Evolutionary conservation across 2,329 filamentous ascomycete species (phyloP).

Genomic region (Aspergillus unguis): DNA sequence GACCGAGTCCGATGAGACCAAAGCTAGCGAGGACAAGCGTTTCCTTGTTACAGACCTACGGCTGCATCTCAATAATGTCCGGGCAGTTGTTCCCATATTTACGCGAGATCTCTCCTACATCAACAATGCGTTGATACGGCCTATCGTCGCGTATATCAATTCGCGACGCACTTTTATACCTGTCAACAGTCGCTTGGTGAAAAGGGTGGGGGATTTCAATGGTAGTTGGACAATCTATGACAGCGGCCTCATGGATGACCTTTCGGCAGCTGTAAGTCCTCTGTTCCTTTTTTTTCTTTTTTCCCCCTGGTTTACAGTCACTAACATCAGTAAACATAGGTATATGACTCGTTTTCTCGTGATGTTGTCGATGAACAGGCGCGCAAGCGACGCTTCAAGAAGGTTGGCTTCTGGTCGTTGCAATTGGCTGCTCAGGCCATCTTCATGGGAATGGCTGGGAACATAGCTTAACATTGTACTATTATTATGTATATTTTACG

Average conservation of each 20-base stretch:
- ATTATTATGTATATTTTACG: slow-evolving; percentile 17
- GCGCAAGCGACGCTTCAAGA: slow-evolving; percentile 81
- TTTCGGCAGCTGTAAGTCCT: slow-evolving; percentile 69
- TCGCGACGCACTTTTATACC: slow-evolving; percentile 92
- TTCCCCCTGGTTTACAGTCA: background rate
- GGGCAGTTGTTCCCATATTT: slow-evolving; percentile 88
- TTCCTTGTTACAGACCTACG: slow-evolving; percentile 91
- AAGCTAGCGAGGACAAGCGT: slow-evolving; percentile 55
- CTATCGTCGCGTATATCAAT: slow-evolving; percentile 98
- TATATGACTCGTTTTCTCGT: slow-evolving; percentile 88
- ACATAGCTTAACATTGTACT: slow-evolving; percentile 52
- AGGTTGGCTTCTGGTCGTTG: slow-evolving; percentile 94
- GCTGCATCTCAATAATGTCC: slow-evolving; percentile 93
- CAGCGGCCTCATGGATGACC: slow-evolving; percentile 87
- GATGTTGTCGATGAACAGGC: slow-evolving; percentile 89
- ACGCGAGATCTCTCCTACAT: slow-evolving; percentile 89
- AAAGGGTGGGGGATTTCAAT: slow-evolving; percentile 83
- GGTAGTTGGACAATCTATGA: slow-evolving; percentile 94
- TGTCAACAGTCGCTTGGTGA: slow-evolving; percentile 90
- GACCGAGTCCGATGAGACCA: slow-evolving; percentile 24
- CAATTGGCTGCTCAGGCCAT: slow-evolving; percentile 89
- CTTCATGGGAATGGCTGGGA: slow-evolving; percentile 91
- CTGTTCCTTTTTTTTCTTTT: background rate
- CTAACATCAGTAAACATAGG: slow-evolving; percentile 42
- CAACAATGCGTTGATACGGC: slow-evolving; percentile 89